A percentile compares a stretch with the other conserved stretches of the same genome.
These are phyloP conservation scores for Ophiorrhiza pumila DNA, from an alignment of 257 asterid genomes.

Conservation along the genomic window DNA sequence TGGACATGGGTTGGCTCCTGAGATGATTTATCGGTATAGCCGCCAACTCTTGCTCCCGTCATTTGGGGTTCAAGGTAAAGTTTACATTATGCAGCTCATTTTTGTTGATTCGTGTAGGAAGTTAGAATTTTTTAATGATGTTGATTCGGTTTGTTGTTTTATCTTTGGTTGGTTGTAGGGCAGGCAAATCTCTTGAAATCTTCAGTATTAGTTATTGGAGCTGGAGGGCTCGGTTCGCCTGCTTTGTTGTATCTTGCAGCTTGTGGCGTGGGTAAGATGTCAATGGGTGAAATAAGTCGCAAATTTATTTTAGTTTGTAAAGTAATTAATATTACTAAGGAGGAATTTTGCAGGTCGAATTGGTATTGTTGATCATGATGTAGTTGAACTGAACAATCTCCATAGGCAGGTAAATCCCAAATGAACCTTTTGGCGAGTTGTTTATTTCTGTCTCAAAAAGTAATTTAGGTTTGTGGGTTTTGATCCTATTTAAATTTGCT, in stretches of 20 bases:
- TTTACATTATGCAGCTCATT: neutral
- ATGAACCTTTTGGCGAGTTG: neutral
- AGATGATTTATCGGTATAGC: slow-evolving; percentile 81
- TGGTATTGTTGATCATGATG: slow-evolving; percentile 97
- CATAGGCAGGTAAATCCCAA: slow-evolving; percentile 72
- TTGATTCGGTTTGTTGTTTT: neutral
- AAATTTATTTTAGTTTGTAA: neutral
- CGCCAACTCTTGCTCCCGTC: slow-evolving; percentile 91
- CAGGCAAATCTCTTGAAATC: slow-evolving; percentile 75
- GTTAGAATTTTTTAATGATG: neutral
- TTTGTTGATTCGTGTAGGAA: neutral
- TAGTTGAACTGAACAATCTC: slow-evolving; percentile 92
- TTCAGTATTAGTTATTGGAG: slow-evolving; percentile 88
- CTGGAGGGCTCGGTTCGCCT: slow-evolving; percentile 97
- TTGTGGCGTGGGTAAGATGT: slow-evolving; percentile 57
- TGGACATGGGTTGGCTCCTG: slow-evolving; percentile 49
- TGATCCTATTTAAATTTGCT: neutral
- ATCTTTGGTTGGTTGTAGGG: slow-evolving; percentile 35
- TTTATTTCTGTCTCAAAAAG: neutral
- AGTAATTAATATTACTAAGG: neutral
- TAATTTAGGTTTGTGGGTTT: neutral
- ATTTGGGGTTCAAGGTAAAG: slow-evolving; percentile 63
- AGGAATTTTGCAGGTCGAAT: slow-evolving; percentile 64
- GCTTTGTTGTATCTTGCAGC: slow-evolving; percentile 92
- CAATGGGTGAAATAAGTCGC: neutral